Percentiles rank a stretch among this genome's conserved stretches.
Evolutionary conservation across 1,139 yeast species (phyloP).

Genomic region (Diutina ranongensis): DNA sequence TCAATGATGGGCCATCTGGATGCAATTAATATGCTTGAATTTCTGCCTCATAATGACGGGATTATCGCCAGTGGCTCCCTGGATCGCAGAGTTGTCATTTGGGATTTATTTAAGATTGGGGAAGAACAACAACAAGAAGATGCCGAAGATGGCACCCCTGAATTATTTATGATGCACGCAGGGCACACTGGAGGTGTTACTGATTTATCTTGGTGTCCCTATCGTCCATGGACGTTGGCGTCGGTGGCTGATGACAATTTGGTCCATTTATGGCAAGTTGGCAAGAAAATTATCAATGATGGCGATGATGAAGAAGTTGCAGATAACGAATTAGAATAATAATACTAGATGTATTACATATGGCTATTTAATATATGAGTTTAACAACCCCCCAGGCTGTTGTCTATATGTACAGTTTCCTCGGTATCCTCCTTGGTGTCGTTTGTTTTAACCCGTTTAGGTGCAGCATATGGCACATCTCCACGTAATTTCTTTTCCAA

Average conservation of each 20-base stretch:
- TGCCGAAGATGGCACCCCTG: conserved; percentile 75
- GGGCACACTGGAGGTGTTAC: conserved; percentile 72
- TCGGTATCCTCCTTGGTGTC: too few relatives aligned
- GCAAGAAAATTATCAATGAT: conserved; percentile 16
- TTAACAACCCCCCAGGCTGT: too few relatives aligned
- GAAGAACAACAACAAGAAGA: conserved; percentile 75
- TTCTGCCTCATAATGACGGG: conserved; percentile 63
- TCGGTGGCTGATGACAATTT: conserved; percentile 69
- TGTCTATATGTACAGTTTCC: too few relatives aligned
- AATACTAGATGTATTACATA: background rate
- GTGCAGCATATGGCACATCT: background rate
- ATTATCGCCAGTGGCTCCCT: conserved; percentile 62
- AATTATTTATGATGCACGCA: conserved; percentile 75
- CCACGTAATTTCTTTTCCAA: background rate
- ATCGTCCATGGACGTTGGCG: conserved; percentile 62
- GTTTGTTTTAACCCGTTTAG: background rate
- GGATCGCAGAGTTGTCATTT: conserved; percentile 58
- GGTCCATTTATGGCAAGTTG: conserved; percentile 66
- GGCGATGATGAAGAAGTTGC: background rate
- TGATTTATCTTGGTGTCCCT: conserved; percentile 61
- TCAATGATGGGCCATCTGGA: conserved; percentile 72
- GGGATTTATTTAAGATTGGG: conserved; percentile 68
- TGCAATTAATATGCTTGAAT: conserved; percentile 55
- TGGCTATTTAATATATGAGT: background rate
- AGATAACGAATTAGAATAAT: conserved; percentile 3